Evolutionary conservation across 805 yeast species (phyloP), one percentile per base, ranked within the genome.

Genomic region (Kazachstania bromeliacearum): DNA sequence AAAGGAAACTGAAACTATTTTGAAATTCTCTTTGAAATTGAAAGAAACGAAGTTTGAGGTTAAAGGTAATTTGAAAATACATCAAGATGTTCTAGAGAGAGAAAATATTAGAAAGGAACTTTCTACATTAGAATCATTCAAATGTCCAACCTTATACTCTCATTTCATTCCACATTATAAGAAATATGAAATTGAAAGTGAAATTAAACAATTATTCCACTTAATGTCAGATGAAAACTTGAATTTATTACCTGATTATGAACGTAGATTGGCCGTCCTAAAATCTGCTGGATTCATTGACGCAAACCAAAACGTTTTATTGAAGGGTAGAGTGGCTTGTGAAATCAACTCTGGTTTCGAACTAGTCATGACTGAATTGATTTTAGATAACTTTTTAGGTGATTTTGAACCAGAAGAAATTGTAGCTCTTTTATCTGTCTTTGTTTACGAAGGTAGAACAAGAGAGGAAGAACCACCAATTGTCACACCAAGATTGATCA

Each of bases 351-450:
- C 85, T 18, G 97, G 97, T 0, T 85, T 88, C 75, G 98, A 92
- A 59, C 67, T 88, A 38, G 79, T 82, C 2, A 57, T 92, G 8
- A 89, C 98, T 0, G 98, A 92, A 58, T 67, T 92, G 37, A 75
- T 92, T 13, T 67, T 92, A 48, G 95, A 89, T 51, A 92, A 92
- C 60, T 87, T 89, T 64, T 64, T 92, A 43, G 95, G 89, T 21
- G 94, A 85, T 39, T 88, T 83, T 54, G 94, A 88, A 44, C 87
- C 96, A 0, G 96, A 87, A 52, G 98, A 92, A 59, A 87, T 92
- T 43, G 96, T 88, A n/a, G 97, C 97, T 0, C 65, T 92, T 33
- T 61, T 92, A 22, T 85, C 96, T 0, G 85, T 83, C 25, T 92
- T 92, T 63, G 95, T 92, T 1, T 92, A 84, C 53, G 96, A 92